Evolutionary conservation across 2,329 filamentous ascomycete genomes (phyloP).

Genomic region (Aspergillus pseudotamarii): DNA sequence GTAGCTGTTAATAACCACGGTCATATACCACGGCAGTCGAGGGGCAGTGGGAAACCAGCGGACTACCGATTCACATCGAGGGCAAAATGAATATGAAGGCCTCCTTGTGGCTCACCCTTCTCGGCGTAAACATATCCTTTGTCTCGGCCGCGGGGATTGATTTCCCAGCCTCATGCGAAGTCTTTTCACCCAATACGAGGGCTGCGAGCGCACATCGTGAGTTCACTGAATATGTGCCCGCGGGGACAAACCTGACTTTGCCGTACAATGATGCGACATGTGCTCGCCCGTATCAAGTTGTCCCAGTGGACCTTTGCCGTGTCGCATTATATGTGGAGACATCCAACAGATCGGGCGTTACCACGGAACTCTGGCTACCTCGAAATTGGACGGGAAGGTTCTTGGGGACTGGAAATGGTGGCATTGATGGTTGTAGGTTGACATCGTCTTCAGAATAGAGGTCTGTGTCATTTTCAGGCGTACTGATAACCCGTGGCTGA

Average conservation of each 20-base stretch:
- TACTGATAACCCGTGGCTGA: neutral
- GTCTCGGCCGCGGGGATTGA: no score
- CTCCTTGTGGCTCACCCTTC: neutral
- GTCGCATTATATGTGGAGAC: neutral
- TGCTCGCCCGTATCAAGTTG: neutral
- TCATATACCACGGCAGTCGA: neutral
- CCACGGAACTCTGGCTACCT: constrained; percentile 12
- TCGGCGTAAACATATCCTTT: neutral
- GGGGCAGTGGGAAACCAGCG: neutral
- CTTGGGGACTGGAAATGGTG: constrained; percentile 14
- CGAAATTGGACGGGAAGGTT: constrained; percentile 10
- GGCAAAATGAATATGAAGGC: neutral
- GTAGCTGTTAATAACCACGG: neutral
- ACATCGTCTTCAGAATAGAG: neutral
- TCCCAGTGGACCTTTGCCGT: neutral
- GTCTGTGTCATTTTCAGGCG: neutral
- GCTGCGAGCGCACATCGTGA: neutral
- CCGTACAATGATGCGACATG: neutral
- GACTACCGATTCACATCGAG: neutral
- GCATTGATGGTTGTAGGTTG: constrained; percentile 11
- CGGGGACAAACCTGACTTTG: neutral
- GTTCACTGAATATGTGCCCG: neutral
- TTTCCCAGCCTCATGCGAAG: neutral
- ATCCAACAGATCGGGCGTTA: constrained; percentile 2
- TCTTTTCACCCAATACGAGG: neutral